Conservation (phyloP, 2,329 filamentous ascomycete species). For the Xylaria sp. region DNA sequence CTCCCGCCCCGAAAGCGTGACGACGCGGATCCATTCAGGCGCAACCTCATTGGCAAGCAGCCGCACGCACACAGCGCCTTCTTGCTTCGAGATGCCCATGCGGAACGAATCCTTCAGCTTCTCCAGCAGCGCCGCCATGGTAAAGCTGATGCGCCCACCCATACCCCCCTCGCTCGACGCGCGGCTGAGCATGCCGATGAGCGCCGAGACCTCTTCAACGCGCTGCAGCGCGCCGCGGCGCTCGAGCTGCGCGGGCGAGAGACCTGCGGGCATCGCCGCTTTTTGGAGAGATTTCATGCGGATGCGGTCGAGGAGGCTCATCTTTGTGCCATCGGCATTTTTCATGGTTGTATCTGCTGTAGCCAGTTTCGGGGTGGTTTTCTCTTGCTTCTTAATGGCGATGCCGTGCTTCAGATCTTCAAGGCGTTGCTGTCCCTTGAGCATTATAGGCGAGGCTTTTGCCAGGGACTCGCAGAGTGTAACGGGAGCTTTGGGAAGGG, state of each 20-base stretch:
- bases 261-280: slow-evolving; percentile 57
- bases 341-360: slow-evolving; percentile 48
- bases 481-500: slow-evolving; percentile 67
- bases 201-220: slow-evolving; percentile 73
- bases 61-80: slow-evolving; percentile 61
- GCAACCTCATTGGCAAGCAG: slow-evolving; percentile 66
- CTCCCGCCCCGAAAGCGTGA: slow-evolving; percentile 64
- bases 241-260: slow-evolving; percentile 65
- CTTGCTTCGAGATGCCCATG: slow-evolving; percentile 64
- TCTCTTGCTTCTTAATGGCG: slow-evolving; percentile 62
- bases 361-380: slow-evolving; percentile 51
- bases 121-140: slow-evolving; percentile 70
- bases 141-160: slow-evolving; percentile 71
- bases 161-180: slow-evolving; percentile 54
- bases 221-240: slow-evolving; percentile 74
- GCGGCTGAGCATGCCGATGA: slow-evolving; percentile 73
- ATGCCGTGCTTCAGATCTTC: slow-evolving; percentile 74
- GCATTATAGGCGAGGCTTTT: slow-evolving; percentile 67
- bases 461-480: slow-evolving; percentile 61
- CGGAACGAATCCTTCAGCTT: slow-evolving; percentile 76
- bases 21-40: slow-evolving; percentile 66
- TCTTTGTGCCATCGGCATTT: slow-evolving; percentile 62
- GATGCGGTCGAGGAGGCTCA: slow-evolving; percentile 80
- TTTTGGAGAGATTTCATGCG: slow-evolving; percentile 74
- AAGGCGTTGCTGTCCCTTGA: slow-evolving; percentile 76